Conservation (phyloP, 495 filamentous ascomycete species). For the Xylaria scruposa region DNA sequence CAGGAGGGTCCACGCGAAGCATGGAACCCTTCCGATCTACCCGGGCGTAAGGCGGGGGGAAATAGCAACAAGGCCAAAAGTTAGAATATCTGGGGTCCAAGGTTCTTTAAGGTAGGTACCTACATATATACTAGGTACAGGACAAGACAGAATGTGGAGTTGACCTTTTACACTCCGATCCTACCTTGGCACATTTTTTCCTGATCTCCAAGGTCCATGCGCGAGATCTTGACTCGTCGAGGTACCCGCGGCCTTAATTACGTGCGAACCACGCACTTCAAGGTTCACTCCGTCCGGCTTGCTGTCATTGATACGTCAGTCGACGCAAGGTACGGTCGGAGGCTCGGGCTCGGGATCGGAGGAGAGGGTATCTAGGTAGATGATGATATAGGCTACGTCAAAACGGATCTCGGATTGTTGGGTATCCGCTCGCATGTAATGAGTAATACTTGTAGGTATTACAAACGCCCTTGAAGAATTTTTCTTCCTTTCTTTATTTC, state of each 20-base stretch:
- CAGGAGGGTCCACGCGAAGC: constrained; percentile 3
- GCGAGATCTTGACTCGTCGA: constrained; percentile 7
- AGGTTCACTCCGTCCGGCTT: constrained; percentile 14
- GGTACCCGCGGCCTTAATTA: constrained; percentile 9
- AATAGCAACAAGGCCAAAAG: background rate
- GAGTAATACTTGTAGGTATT: background rate
- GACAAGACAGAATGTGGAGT: background rate
- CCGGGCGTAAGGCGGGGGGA: background rate
- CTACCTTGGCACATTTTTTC: background rate
- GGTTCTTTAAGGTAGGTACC: background rate
- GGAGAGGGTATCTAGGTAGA: too few species aligned
- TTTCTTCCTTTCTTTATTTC: background rate
- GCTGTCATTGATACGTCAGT: constrained; percentile 17
- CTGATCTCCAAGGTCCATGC: background rate
- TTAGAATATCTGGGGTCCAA: constrained; percentile 17
- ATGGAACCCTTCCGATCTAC: constrained; percentile 12
- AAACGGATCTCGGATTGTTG: constrained; percentile 7
- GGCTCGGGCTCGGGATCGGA: background rate
- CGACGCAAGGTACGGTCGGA: constrained; percentile 23
- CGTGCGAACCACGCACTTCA: constrained; percentile 1
- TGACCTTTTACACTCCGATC: background rate
- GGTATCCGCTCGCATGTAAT: background rate
- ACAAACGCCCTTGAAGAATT: background rate
- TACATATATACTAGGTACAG: background rate
- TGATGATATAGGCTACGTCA: background rate